Base-by-base conservation (phyloP, 2,329 filamentous ascomycete species). In the Lachnellula subtilissima region DNA sequence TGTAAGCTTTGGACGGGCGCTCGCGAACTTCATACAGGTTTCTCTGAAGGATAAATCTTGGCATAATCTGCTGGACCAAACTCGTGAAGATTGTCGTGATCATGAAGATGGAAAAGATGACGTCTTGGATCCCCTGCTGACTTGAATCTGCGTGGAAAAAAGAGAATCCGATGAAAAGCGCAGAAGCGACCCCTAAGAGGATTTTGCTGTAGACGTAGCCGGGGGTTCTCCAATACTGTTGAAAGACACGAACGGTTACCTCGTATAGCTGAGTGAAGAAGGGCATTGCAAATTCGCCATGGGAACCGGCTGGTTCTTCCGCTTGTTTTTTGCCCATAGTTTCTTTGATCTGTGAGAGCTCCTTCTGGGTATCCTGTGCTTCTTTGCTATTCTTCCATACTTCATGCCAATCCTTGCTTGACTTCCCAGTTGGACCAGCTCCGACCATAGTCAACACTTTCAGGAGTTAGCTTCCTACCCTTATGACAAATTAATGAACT, bases 181-280 rank as follows among this genome's bases (percentile, higher is more conserved):
- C 61, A 68, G 59, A 68, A 3, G 60, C 60, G 32, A 79, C 72
- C 59, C 80, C 83, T 22, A 89, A 79, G 1, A 78, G 70, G 1
- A 79, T 65, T 72, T 91, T 91, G 53, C 84, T 82, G 73, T 88
- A 90, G 65, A 92, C 85, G 72, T 91, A 92, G 1, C 80, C 77
- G 0, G 88, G 88, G 1, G 81, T 88, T 51, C 88, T 82, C 87
- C 88, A 92, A 75, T 89, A 89, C 69, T 91, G 88, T 65, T 87
- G 78, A 71, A 89, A 90, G 12, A 89, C 83, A 58, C 88, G 85
- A 8, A 77, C 64, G 1, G 82, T 83, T 43, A 90, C 88, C 56
- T 84, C 77, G 45, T 70, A 72, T 1, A 93, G 72, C 67, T 96
- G 91, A 0, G 75, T 65, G 0, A 56, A 57, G 66, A 95, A 88